These are phyloP conservation scores for Tulasnella sp. DNA, from an alignment of 768 basidiomycete species.

Conservation along the genomic window DNA sequence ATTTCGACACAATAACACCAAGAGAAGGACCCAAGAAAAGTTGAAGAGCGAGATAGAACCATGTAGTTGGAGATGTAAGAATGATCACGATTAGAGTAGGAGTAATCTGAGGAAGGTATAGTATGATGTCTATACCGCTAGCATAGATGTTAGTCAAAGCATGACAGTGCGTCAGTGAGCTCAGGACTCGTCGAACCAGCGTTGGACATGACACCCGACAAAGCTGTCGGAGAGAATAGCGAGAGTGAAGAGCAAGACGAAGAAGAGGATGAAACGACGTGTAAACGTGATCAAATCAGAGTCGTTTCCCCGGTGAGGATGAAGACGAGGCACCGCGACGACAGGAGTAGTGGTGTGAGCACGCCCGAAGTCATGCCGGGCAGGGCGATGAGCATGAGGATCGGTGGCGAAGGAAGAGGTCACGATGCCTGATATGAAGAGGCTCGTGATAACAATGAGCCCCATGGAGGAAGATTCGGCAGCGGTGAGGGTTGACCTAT, in stretches of 20 bases:
- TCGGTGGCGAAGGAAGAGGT: background rate
- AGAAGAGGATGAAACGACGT: background rate
- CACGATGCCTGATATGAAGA: background rate
- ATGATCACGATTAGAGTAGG: no score
- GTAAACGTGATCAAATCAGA: background rate
- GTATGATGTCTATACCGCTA: no score
- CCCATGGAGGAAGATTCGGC: background rate
- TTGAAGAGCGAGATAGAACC: no score
- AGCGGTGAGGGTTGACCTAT: no score
- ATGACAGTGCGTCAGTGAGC: no score
- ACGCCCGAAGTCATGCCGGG: background rate
- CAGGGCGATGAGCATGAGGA: background rate
- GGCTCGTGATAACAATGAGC: background rate
- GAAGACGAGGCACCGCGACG: background rate
- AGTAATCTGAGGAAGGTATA: no score
- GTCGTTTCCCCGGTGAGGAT: background rate
- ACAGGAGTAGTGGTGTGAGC: background rate
- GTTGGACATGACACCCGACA: background rate
- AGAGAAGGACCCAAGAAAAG: no score
- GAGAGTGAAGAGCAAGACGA: background rate
- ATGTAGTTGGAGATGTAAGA: no score
- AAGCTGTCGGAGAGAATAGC: background rate
- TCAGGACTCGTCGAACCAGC: no score
- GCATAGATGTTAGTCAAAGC: no score
- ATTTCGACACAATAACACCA: no score